Evolutionary conservation across 768 basidiomycete genomes (phyloP), one percentile per base, ranked within the genome.

Genomic region (Pulveroboletus sp.): DNA sequence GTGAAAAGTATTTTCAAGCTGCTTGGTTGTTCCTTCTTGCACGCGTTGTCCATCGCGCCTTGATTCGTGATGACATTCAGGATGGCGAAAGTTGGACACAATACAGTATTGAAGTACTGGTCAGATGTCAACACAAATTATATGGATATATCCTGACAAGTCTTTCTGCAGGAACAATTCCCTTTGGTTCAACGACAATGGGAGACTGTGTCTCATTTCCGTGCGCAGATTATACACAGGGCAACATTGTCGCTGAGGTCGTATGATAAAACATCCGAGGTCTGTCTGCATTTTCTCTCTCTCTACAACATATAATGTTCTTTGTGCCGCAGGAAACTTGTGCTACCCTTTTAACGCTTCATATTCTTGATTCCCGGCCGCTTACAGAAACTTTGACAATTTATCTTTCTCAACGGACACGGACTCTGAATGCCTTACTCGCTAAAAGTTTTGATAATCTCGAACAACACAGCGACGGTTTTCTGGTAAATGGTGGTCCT

Each of bases 151-250:
- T 25, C 7, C 29, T 53, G 33, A 53, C 38, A 24, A 13, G 14
- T 10, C 36, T 32, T 35, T 5, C 35, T 39, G 14, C 60, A 94
- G 92, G 80, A 81, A 40, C 90, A 94, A 67, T 87, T 94, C 55
- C 91, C 94, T 23, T 72, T 97, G 5, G 81, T 92, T 4, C 87
- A 92, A 56, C 84, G 91, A 31, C 94, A 97, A 68, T 97, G 94
- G 94, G 94, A 95, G 49, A 76, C 81, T 1, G 81, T 97, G 8
- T 81, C 84, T 5, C 90, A 88, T 55, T 92, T 95, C 62, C 84
- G 92, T 37, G 74, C 85, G 1, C 93, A 95, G 61, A 94, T 97
- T 53, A 80, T 88, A 19, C 88, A 94, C 57, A 85, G 84, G 60
- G 89, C 94, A n/a, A 91, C 85, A 0, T 65, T 89, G 39, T 86